phyloP scores from a whole-genome alignment of 2,329 filamentous ascomycete genomes.

The Zasmidium angulare region DNA sequence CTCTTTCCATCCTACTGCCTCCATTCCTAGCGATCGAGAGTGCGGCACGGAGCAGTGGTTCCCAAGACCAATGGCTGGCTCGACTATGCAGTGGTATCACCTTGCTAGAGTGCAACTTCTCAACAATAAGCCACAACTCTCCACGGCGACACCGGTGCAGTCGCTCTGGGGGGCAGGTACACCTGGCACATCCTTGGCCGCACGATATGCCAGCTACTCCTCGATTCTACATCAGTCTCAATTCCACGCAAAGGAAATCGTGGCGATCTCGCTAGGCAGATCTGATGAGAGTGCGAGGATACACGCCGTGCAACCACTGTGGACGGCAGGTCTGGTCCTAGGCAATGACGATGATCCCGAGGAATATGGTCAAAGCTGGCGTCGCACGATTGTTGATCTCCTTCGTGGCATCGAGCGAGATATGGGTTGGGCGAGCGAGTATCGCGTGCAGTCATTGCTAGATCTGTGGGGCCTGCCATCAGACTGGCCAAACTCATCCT shows the following conservation, averaged over 20 bases:
- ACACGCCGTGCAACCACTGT: constrained; percentile 59
- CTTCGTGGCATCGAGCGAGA: constrained; percentile 62
- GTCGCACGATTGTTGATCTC: constrained; percentile 55
- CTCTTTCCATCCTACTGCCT: constrained; percentile 59
- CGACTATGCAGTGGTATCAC: constrained; percentile 65
- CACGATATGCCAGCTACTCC: constrained; percentile 57
- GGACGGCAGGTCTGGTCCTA: constrained; percentile 62
- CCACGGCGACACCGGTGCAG: constrained; percentile 36
- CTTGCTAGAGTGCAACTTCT: constrained; percentile 63
- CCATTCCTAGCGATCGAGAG: constrained; percentile 33
- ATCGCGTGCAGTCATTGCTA: constrained; percentile 56
- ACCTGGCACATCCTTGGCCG: constrained; percentile 48
- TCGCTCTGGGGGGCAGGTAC: constrained; percentile 6
- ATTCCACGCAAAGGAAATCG: constrained; percentile 61
- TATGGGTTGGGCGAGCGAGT: constrained; percentile 63
- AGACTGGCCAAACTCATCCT: constrained; percentile 16
- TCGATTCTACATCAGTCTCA: constrained; percentile 56
- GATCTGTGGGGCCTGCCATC: constrained; percentile 42
- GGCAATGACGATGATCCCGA: constrained; percentile 39
- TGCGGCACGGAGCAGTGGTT: constrained; percentile 57
- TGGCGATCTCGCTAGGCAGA: constrained; percentile 59
- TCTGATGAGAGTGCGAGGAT: constrained; percentile 59
- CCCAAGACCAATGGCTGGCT: constrained; percentile 62
- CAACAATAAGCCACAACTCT: constrained; percentile 60
- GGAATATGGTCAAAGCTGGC: constrained; percentile 43